Evolutionary conservation across 192 early-diverging fungal genomes (phyloP).

Genomic region (Rhizophagus prolifer): DNA sequence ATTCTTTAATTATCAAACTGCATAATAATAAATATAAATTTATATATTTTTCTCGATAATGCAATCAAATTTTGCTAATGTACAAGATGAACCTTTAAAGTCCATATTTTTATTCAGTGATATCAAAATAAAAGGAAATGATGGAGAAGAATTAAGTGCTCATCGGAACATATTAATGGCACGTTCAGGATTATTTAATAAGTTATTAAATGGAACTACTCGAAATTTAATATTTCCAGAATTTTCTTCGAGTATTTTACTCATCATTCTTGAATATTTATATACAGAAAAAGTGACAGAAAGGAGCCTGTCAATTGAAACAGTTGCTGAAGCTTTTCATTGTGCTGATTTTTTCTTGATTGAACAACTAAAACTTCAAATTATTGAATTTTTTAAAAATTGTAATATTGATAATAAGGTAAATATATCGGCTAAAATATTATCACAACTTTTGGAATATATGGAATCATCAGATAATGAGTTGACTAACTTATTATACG

Average conservation of each 20-base stretch:
- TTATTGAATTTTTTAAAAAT: neutral
- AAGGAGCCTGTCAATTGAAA: neutral
- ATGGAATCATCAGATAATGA: neutral
- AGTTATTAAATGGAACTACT: neutral
- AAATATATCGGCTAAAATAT: neutral
- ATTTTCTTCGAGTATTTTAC: neutral
- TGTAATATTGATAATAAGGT: neutral
- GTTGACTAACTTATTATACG: neutral
- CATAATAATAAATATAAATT: neutral
- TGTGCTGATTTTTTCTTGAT: neutral
- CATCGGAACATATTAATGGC: neutral
- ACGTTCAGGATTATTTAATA: neutral
- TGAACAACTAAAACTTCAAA: neutral
- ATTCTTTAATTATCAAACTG: too few species aligned
- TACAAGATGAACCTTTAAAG: neutral
- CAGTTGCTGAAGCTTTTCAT: neutral
- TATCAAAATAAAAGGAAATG: neutral
- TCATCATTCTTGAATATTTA: neutral
- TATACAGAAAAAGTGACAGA: neutral
- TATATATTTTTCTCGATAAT: too few species aligned
- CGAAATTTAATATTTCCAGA: neutral
- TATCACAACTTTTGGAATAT: neutral
- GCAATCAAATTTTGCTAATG: neutral
- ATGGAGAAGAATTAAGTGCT: neutral
- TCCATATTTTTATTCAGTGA: neutral